A percentile compares a stretch with the other conserved stretches of the same genome.
phyloP scores from a whole-genome alignment of 306 rosid genomes.

The Fragaria ananassa region DNA sequence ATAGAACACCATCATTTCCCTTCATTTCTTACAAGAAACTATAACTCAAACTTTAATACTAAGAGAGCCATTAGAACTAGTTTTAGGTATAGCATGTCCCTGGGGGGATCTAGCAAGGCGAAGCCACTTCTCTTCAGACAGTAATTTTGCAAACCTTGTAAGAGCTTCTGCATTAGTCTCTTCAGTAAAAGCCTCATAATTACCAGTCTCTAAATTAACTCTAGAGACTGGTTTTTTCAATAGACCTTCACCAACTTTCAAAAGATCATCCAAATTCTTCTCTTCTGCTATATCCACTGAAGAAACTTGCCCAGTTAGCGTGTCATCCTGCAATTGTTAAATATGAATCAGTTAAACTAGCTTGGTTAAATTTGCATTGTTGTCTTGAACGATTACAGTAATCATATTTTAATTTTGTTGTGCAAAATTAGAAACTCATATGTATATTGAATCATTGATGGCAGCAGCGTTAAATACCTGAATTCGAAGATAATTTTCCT shows the following conservation, averaged over 20 bases:
- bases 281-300: slow-evolving; percentile 34
- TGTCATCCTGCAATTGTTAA: slow-evolving; percentile 44
- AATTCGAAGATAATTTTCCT: slow-evolving; percentile 43
- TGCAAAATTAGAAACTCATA: neutral
- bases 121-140: slow-evolving; percentile 46
- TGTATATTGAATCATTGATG: too few relatives aligned
- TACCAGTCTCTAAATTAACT: slow-evolving; percentile 37
- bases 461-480: slow-evolving; percentile 19
- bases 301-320: slow-evolving; percentile 24
- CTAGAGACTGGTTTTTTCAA: slow-evolving; percentile 38
- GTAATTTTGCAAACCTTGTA: slow-evolving; percentile 44
- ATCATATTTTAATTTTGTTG: neutral
- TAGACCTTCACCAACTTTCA: slow-evolving; percentile 32
- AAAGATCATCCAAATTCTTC: slow-evolving; percentile 46
- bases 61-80: neutral
- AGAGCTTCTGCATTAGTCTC: slow-evolving; percentile 56
- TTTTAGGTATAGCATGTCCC: neutral
- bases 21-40: neutral
- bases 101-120: slow-evolving; percentile 49
- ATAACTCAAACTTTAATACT: neutral
- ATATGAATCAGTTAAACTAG: neutral
- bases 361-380: neutral
- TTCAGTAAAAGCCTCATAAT: slow-evolving; percentile 10
- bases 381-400: neutral
- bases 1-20: neutral